phyloP scores from a whole-genome alignment of 495 filamentous ascomycete species.

The Daldinia childiae region DNA sequence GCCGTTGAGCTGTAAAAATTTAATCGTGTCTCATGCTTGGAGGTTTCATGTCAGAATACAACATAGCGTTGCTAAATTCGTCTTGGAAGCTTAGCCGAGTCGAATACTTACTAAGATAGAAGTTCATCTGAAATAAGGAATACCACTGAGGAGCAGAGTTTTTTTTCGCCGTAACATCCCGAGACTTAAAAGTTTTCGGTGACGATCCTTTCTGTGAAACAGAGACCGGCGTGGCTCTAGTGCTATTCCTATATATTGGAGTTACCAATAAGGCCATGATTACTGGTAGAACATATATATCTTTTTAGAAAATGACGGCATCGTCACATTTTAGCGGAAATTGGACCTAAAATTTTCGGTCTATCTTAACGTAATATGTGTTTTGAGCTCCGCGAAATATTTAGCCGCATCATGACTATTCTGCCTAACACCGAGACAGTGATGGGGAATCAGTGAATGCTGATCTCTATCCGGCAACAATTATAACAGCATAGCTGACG shows the following conservation, averaged over 20 bases:
- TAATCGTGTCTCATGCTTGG: background rate
- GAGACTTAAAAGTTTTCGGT: background rate
- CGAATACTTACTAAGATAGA: background rate
- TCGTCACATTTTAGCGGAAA: background rate
- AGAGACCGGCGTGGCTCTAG: background rate
- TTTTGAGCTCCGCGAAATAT: constrained; percentile 19
- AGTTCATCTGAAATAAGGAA: background rate
- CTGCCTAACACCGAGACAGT: constrained; percentile 17
- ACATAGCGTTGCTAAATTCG: background rate
- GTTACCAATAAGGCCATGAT: background rate
- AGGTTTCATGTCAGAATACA: background rate
- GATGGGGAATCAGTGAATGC: constrained; percentile 7
- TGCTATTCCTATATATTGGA: background rate
- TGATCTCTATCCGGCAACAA: constrained; percentile 28
- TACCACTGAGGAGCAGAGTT: background rate
- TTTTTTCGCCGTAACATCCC: background rate
- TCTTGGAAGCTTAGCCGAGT: background rate
- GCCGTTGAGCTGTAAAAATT: background rate
- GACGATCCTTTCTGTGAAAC: background rate
- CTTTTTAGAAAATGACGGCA: background rate
- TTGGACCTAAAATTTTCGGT: constrained; percentile 7
- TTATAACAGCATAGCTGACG: constrained; percentile 1
- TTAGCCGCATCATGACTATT: constrained; percentile 35
- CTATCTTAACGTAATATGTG: constrained; percentile 5
- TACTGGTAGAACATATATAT: background rate